Conservation (phyloP, 179 eudicot species). For the Gypsophila paniculata region DNA sequence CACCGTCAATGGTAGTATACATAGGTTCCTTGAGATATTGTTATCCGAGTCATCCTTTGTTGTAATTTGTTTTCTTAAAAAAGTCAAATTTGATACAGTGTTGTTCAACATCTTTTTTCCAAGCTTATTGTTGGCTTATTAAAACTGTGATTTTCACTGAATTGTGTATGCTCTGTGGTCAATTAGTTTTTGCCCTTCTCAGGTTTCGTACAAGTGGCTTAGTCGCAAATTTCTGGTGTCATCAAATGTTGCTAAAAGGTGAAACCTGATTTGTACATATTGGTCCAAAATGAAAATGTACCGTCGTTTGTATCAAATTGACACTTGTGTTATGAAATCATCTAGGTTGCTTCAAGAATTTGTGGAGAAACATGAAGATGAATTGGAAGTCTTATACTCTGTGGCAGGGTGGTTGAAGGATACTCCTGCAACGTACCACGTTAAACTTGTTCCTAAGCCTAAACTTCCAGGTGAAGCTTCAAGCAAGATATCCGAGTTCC, state of each 20-base stretch:
- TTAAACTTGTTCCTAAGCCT: conserved; percentile 63
- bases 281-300: conserved; percentile 13
- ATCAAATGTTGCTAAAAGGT: conserved; percentile 82
- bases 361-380: conserved; percentile 57
- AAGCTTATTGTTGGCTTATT: neutral
- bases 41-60: neutral
- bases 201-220: conserved; percentile 98
- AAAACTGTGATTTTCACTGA: conserved; percentile 6
- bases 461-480: conserved; percentile 71
- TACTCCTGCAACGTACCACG: conserved; percentile 55
- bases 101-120: neutral
- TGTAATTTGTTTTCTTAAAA: neutral
- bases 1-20: neutral
- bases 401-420: conserved; percentile 86
- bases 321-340: conserved; percentile 4
- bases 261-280: conserved; percentile 11
- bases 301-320: neutral
- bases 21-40: neutral
- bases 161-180: neutral
- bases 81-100: neutral
- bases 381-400: conserved; percentile 63
- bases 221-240: conserved; percentile 89
- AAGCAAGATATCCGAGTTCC: neutral
- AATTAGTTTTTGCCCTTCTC: conserved; percentile 7
- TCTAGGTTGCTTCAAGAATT: conserved; percentile 81